phyloP scores from a whole-genome alignment of 805 yeast species.

The Hanseniaspora pseudoguilliermondii region DNA sequence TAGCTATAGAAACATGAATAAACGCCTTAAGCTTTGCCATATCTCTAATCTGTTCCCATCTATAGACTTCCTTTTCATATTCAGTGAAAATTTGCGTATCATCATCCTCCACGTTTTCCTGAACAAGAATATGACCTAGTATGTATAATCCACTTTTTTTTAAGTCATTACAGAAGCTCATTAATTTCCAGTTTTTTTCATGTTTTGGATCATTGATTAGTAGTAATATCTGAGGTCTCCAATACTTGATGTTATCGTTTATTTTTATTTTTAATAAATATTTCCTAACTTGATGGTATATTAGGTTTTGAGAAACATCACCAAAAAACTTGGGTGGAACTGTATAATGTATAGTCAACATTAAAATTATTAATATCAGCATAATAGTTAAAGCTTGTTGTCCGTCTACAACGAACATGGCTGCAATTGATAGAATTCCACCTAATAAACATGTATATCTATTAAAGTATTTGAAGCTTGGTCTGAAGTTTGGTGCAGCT shows the following conservation, averaged over 20 bases:
- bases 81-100: constrained; percentile 50
- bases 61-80: constrained; percentile 59
- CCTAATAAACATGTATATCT: constrained; percentile 73
- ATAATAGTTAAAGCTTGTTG: constrained; percentile 69
- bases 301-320: constrained; percentile 88
- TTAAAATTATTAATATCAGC: constrained; percentile 48
- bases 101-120: not conserved
- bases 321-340: constrained; percentile 98
- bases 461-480: constrained; percentile 80
- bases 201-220: constrained; percentile 77
- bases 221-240: constrained; percentile 91
- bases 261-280: constrained; percentile 60
- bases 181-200: constrained; percentile 70
- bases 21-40: constrained; percentile 73
- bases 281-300: constrained; percentile 92
- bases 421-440: constrained; percentile 51
- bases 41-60: constrained; percentile 79
- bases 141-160: constrained; percentile 92
- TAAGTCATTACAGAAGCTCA: constrained; percentile 83
- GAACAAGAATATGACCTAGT: constrained; percentile 66
- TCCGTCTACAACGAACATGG: constrained; percentile 94
- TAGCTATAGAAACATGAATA: constrained; percentile 82
- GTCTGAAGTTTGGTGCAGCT: constrained; percentile 96
- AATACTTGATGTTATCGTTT: constrained; percentile 89
- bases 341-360: constrained; percentile 70